Evolutionary conservation across 176 grass and related monocot genomes (phyloP), one percentile per base, ranked within the genome.

Genomic region (Oryza longistaminata): DNA sequence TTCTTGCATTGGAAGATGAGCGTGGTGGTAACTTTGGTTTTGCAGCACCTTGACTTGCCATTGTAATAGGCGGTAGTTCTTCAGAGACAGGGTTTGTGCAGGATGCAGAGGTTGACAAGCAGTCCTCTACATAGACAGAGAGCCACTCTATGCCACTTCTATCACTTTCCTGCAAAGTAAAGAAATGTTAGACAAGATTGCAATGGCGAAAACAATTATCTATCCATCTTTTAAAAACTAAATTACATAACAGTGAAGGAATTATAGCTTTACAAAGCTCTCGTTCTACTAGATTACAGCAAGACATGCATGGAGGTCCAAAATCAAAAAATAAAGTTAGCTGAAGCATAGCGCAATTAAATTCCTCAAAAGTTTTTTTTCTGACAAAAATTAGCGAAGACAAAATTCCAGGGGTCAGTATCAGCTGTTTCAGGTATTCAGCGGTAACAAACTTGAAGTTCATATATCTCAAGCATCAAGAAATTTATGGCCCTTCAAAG

Each of bases 41-140:
- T 73, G 12, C 76, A 65, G 65, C 37, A 26, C 13, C 33, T 61
- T 87, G 79, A 45, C 68, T 76, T 76, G 64, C 40, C 79, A 27
- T 75, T 76, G 42, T 22, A 49, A 42, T 81, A n/a, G 74, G 68
- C 44, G 40, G 48, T 81, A 77, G 45, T 74, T 83, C 89, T 75
- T 48, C 25, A 13, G 46, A 75, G 66, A 61, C 44, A 78, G 82
- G 74, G 40, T 69, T 64, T 66, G 88, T 27, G 22, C 73, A 83
- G 24, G 96, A 82, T 44, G 81, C 22, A 1, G 88, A 83, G 43
- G 71, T 92, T 21, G 93, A 88, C 68, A 99, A 83, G 71, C 93
- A 96, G 37, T 96, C 90, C 80, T 96, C 93, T 33, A 96, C 88
- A 78, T 99, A 96, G 35, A 90, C 85, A 26, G 93, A 92, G 71